Conservation (phyloP, 1,284 basidiomycete species). For the Mycosarcoma maydis region DNA sequence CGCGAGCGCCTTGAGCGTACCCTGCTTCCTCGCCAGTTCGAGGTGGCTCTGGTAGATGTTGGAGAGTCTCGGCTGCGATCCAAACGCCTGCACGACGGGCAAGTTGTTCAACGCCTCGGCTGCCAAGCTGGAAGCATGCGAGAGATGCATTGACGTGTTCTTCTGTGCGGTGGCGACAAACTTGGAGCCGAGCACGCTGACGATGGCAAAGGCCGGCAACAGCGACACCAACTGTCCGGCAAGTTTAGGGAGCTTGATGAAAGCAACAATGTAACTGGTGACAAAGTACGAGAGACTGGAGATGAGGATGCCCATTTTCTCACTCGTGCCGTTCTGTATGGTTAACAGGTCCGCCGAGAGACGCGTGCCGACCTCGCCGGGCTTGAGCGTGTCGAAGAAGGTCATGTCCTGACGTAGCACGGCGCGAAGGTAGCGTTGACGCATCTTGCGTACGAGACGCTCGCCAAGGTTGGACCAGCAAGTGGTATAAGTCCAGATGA, state of each 20-base stretch:
- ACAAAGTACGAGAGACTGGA: conserved; percentile 55
- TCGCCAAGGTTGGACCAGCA: conserved; percentile 60
- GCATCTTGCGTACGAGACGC: conserved; percentile 55
- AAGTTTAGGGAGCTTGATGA: conserved; percentile 51
- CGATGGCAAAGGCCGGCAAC: conserved; percentile 49
- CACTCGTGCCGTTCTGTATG: conserved; percentile 59
- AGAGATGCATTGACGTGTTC: conserved; percentile 48
- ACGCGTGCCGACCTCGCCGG: conserved; percentile 53
- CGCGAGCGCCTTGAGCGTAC: conserved; percentile 46
- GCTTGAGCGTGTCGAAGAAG: conserved; percentile 57
- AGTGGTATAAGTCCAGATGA: conserved; percentile 61
- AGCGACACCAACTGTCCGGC: conserved; percentile 53
- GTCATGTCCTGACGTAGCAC: conserved; percentile 69
- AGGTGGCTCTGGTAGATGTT: conserved; percentile 53
- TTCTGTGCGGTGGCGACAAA: conserved; percentile 48
- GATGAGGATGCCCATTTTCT: conserved; percentile 60
- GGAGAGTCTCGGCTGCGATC: conserved; percentile 41
- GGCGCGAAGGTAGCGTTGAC: conserved; percentile 68
- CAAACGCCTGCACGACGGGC: conserved; percentile 57
- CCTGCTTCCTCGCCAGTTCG: conserved; percentile 47
- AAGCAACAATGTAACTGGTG: conserved; percentile 53
- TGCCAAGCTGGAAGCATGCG: conserved; percentile 49
- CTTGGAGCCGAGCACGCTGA: conserved; percentile 47
- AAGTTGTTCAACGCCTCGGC: conserved; percentile 54
- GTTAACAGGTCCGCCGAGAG: conserved; percentile 53